A percentile compares a stretch with the other conserved stretches of the same genome.
Evolutionary conservation across 2,329 filamentous ascomycete species (phyloP).

Genomic region (Leptographium procerum): DNA sequence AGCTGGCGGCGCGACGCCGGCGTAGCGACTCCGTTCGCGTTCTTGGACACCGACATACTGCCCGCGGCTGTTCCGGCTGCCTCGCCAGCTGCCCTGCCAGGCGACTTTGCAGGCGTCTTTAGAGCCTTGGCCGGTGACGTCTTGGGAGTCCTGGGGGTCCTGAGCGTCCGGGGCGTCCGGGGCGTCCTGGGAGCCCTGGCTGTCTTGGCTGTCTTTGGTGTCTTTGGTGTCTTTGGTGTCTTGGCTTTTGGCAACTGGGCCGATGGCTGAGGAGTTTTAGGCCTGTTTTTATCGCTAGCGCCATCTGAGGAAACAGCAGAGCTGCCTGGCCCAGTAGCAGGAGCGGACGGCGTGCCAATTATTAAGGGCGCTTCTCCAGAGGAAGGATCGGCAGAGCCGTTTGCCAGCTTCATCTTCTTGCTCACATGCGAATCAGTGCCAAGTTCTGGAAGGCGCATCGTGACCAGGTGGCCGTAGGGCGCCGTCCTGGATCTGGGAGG

Average conservation of each 20-base stretch:
- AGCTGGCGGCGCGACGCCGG: background rate
- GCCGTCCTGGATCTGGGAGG: slow-evolving; percentile 35
- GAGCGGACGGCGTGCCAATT: background rate
- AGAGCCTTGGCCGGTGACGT: slow-evolving; percentile 7
- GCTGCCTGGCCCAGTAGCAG: background rate
- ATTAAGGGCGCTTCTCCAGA: background rate
- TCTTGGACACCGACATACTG: slow-evolving; percentile 7
- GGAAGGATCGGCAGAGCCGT: background rate
- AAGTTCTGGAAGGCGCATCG: slow-evolving; percentile 24
- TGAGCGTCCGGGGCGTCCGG: background rate
- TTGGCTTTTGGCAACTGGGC: background rate
- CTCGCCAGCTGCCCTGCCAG: background rate
- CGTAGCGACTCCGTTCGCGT: background rate
- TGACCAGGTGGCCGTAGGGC: slow-evolving; percentile 37
- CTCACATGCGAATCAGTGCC: slow-evolving; percentile 18
- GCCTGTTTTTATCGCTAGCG: background rate
- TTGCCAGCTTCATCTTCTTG: slow-evolving; percentile 26
- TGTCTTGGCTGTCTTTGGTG: background rate
- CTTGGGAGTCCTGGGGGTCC: slow-evolving; percentile 6
- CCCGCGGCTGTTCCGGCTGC: background rate
- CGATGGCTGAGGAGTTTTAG: background rate
- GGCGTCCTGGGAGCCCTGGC: slow-evolving; percentile 12
- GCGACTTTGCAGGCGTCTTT: background rate
- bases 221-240: slow-evolving; percentile 12
- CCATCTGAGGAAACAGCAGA: background rate